A percentile compares a stretch with the other conserved stretches of the same genome.
Evolutionary conservation across 805 yeast species (phyloP).

Genomic region (Schizosaccharomyces octosporus): DNA sequence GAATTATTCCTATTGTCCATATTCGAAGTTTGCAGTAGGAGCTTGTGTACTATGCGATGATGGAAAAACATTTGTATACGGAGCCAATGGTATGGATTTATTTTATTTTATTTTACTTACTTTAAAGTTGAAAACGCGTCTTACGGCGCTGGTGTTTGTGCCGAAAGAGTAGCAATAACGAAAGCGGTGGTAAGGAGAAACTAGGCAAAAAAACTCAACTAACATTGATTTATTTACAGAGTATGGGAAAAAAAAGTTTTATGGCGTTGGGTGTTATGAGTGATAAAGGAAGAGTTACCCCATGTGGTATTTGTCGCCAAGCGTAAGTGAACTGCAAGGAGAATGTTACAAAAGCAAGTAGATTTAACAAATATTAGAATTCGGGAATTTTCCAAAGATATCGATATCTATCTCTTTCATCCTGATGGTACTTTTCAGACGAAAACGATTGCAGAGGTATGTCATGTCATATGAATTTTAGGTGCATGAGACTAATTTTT

Average conservation of each 20-base stretch:
- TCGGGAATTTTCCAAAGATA: neutral
- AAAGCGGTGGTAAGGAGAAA: neutral
- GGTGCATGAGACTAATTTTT: neutral
- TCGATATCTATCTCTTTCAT: neutral
- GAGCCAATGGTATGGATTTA: neutral
- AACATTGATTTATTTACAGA: neutral
- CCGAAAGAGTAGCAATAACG: neutral
- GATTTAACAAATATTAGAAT: neutral
- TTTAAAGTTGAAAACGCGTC: neutral
- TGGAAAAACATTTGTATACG: neutral
- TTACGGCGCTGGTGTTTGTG: neutral
- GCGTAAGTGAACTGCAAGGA: neutral
- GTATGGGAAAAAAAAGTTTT: neutral
- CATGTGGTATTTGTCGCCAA: slow-evolving; percentile 1
- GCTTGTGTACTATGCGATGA: neutral
- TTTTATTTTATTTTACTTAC: neutral
- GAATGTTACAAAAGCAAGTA: neutral
- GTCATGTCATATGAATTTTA: neutral
- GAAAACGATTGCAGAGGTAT: neutral
- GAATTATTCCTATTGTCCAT: neutral
- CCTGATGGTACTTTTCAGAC: neutral
- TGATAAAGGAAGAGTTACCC: neutral
- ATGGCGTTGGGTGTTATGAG: neutral
- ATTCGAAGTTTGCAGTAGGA: neutral
- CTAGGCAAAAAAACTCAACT: neutral